Evolutionary conservation across 2,329 filamentous ascomycete genomes (phyloP), one percentile per base, ranked within the genome.

Genomic region (Thelonectria olida): DNA sequence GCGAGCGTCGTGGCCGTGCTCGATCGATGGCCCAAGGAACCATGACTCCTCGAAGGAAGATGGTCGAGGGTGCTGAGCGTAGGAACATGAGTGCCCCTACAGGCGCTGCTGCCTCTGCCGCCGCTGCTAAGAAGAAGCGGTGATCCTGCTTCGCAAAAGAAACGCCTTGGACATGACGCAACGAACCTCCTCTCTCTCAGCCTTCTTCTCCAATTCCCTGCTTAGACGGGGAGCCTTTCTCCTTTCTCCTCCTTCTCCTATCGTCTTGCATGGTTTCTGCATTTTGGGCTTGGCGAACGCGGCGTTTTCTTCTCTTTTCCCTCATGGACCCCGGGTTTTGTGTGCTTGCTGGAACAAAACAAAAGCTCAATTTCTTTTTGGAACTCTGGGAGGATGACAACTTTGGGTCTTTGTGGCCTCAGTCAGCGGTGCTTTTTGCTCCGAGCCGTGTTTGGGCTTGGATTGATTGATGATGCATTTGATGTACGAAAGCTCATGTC

Each of bases 1-100:
- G 88, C 54, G 89, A 92, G 77, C 83, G 92, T 25, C 81, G 92
- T 54, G 90, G 90, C 7, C 81, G 92, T 45, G 90, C 91, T 58
- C 84, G 88, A 67, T 92, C 89, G 74, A 85, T 90, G 58, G 88
- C 88, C 5, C 83, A 87, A 53, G 87, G 86, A 2, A 84, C 86
- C 6, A 79, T 84, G 61, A 90, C 89, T 19, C 70, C 74, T 7
- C 80, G 82, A 63, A 87, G 85, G 76, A 83, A 85, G 74, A 85
- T 86, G 82, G 73, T 86, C 38, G 79, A 82, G 62, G 85, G 82
- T 23, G 77, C 67, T 39, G 69, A 80, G 57, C 76, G 81, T 64
- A 80, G 82, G 65, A 78, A 84, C 41, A 77, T 82, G 67, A 85
- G 84, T 72, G 82, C 81, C 22, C 81, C 83, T 10, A 78, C 78